A percentile compares a stretch with the other conserved stretches of the same genome.
These are phyloP conservation scores for Cryphonectria japonica DNA, from an alignment of 2,329 filamentous ascomycete genomes.

Conservation along the genomic window DNA sequence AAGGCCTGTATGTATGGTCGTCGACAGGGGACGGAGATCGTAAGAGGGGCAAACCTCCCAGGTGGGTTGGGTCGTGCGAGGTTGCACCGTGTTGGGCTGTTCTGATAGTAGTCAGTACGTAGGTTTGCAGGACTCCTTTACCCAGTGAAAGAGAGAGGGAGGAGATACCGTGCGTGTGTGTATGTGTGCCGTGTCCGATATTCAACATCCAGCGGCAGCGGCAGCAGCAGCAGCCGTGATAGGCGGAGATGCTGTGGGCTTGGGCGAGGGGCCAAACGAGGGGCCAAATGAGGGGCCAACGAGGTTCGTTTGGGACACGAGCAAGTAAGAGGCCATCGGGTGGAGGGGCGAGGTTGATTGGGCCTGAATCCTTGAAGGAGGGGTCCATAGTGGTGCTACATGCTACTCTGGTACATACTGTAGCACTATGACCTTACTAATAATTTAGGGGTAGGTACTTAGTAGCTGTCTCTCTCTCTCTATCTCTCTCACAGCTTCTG, in stretches of 20 bases:
- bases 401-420: neutral
- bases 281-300: neutral
- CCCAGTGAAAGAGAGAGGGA: neutral
- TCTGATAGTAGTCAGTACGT: neutral
- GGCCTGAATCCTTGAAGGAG: neutral
- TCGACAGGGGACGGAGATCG: constrained; percentile 11
- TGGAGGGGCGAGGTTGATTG: neutral
- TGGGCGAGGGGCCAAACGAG: neutral
- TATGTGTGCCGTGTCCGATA: neutral
- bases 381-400: neutral
- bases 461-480: too few species aligned
- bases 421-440: too few species aligned
- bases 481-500: neutral
- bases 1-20: neutral
- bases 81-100: neutral
- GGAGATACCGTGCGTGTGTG: neutral
- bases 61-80: neutral
- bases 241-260: neutral
- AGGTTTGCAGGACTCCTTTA: neutral
- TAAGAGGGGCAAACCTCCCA: neutral
- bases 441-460: too few species aligned
- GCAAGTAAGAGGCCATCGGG: neutral
- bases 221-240: neutral
- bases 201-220: neutral
- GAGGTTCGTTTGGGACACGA: neutral